phyloP scores from a whole-genome alignment of 805 yeast genomes.

The Starmerella apicola region DNA sequence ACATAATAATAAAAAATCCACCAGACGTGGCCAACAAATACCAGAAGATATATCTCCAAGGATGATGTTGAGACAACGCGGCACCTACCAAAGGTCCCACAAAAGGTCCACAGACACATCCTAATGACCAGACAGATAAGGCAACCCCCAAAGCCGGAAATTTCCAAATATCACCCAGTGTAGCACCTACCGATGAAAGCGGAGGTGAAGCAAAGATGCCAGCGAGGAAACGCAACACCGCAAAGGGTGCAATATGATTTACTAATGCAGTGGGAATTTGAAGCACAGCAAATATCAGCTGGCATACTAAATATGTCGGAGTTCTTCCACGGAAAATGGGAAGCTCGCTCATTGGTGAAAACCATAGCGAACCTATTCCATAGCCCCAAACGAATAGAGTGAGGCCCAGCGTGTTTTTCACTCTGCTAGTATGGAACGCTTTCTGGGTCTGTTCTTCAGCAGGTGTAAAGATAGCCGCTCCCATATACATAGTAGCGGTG shows the following conservation, averaged over 20 bases:
- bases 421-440: constrained; percentile 31
- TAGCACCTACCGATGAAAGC: constrained; percentile 47
- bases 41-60: constrained; percentile 49
- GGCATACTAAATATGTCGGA: constrained; percentile 35
- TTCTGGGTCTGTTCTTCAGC: constrained; percentile 35
- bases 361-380: constrained; percentile 46
- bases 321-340: constrained; percentile 37
- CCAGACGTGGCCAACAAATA: constrained; percentile 33
- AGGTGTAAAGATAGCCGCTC: constrained; percentile 48
- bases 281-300: constrained; percentile 37
- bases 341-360: constrained; percentile 45
- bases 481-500: constrained; percentile 44
- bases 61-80: constrained; percentile 34
- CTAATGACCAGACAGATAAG: constrained; percentile 41
- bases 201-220: constrained; percentile 49
- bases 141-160: constrained; percentile 36
- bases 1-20: constrained; percentile 28
- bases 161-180: constrained; percentile 38
- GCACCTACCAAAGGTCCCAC: constrained; percentile 49
- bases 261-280: constrained; percentile 48
- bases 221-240: constrained; percentile 39
- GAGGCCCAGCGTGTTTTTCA: constrained; percentile 40
- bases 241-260: constrained; percentile 38
- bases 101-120: constrained; percentile 44
- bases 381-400: constrained; percentile 47